Evolutionary conservation across 192 early-diverging fungal genomes (phyloP), one percentile per base, ranked within the genome.

Genomic region (Gorgonomyces haynaldii): DNA sequence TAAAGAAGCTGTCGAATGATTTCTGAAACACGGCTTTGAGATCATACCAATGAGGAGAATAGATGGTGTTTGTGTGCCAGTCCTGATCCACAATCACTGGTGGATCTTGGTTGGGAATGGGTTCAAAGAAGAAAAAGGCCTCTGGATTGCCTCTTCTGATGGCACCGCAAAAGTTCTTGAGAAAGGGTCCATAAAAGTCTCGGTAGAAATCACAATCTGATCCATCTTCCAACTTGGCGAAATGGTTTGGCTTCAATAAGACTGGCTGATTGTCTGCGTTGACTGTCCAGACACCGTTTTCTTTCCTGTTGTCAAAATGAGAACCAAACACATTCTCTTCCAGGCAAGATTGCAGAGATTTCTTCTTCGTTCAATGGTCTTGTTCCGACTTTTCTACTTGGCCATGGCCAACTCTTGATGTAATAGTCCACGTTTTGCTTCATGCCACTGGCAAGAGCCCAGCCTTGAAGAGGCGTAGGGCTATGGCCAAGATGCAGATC

Each of bases 31-130:
- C 48, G 13, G 79, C 73, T 43, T 87, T 79, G 13, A 87, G 52
- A 52, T 90, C 88, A 53, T 90, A 90, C 85, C 86, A 90, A 62
- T 90, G 88, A 10, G 88, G 88, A 0, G 86, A 72, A 53, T 79
- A 90, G 2, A 86, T 71, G 20, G 83, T 56, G 29, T 81, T 71
- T 3, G 69, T 49, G 26, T 79, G 52, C 39, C 39, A 41, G 28
- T 42, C 42, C 17, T 63, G 42, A 51, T 69, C 53, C 13, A 24
- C 34, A 16, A 70, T 35, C 15, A 10, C 22, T 16, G 72, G 66
- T 19, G 75, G 72, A 35, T 63, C 64, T 57, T 88, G 83, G 38
- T 88, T 89, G n/a, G 85, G 82, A 7, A 87, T 58, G 1, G 88
- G 88, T 45, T 86, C 88, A 0, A 89, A 76, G 59, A 87, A 85